Conservation (phyloP, 2,329 filamentous ascomycete species). For the Aspergillus sp. region DNA sequence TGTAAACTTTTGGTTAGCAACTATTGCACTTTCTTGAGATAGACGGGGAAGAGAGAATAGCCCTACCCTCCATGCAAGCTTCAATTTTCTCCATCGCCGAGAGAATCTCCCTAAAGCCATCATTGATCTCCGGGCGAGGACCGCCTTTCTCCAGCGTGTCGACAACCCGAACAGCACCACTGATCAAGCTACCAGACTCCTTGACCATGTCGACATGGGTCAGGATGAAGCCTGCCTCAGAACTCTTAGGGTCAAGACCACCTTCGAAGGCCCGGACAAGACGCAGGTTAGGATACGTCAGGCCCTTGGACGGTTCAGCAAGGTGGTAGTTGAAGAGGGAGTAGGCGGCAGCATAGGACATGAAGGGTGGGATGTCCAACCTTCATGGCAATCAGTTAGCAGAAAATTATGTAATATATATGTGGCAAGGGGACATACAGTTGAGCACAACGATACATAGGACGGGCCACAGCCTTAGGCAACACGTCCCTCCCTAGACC, state of each 20-base stretch:
- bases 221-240: constrained; percentile 91
- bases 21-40: too few relatives aligned
- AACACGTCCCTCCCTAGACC: constrained; percentile 68
- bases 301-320: constrained; percentile 48
- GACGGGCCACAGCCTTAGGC: constrained; percentile 67
- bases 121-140: constrained; percentile 56
- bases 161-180: constrained; percentile 63
- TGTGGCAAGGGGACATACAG: constrained; percentile 55
- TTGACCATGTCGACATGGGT: constrained; percentile 95
- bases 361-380: constrained; percentile 78
- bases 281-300: constrained; percentile 60
- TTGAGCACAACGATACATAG: constrained; percentile 75
- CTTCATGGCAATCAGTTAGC: constrained; percentile 31
- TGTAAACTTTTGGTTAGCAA: constrained; percentile 19
- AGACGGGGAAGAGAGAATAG: too few relatives aligned
- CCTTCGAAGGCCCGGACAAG: constrained; percentile 87
- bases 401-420: not conserved
- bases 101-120: constrained; percentile 57
- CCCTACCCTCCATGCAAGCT: constrained; percentile 63
- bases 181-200: constrained; percentile 70
- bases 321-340: constrained; percentile 58
- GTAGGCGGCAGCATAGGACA: constrained; percentile 69
- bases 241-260: constrained; percentile 77
- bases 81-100: constrained; percentile 64
- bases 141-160: constrained; percentile 46